These are phyloP conservation scores for Hyparrhenia diplandra DNA, from an alignment of 176 grass and related monocot genomes.

Conservation along the genomic window DNA sequence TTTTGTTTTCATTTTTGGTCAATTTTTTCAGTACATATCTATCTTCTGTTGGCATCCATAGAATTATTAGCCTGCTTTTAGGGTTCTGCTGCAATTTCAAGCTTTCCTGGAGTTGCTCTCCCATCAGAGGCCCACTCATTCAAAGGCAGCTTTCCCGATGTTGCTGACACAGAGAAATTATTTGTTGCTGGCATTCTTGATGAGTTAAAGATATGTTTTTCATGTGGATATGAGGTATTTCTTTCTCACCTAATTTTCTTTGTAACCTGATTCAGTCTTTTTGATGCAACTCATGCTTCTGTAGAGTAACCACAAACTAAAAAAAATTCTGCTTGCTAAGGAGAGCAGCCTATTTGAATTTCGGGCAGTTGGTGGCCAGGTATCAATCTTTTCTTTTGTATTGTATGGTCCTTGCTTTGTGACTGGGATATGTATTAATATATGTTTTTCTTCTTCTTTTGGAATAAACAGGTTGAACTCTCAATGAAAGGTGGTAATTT, in stretches of 20 bases:
- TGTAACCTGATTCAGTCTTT: conserved; percentile 23
- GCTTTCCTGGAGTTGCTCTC: conserved; percentile 53
- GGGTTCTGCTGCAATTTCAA: conserved; percentile 64
- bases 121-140: conserved; percentile 41
- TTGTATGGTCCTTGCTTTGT: background rate
- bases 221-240: conserved; percentile 83
- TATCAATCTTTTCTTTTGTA: conserved; percentile 31
- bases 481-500: conserved; percentile 77
- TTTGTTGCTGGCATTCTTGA: conserved; percentile 94
- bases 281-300: conserved; percentile 16
- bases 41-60: conserved; percentile 23
- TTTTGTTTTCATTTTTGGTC: background rate
- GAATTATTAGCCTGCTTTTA: conserved; percentile 36
- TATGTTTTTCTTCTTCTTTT: background rate
- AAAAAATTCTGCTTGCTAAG: conserved; percentile 74
- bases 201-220: conserved; percentile 84
- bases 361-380: conserved; percentile 91
- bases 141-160: conserved; percentile 44
- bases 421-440: conserved; percentile 6
- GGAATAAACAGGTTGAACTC: conserved; percentile 76
- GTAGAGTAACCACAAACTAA: conserved; percentile 66
- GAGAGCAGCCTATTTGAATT: conserved; percentile 91
- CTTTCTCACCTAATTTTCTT: conserved; percentile 10
- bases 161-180: conserved; percentile 67
- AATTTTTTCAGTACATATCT: conserved; percentile 14